Base-by-base conservation (phyloP, 139 green algal species). In the Chlorella sp. region DNA sequence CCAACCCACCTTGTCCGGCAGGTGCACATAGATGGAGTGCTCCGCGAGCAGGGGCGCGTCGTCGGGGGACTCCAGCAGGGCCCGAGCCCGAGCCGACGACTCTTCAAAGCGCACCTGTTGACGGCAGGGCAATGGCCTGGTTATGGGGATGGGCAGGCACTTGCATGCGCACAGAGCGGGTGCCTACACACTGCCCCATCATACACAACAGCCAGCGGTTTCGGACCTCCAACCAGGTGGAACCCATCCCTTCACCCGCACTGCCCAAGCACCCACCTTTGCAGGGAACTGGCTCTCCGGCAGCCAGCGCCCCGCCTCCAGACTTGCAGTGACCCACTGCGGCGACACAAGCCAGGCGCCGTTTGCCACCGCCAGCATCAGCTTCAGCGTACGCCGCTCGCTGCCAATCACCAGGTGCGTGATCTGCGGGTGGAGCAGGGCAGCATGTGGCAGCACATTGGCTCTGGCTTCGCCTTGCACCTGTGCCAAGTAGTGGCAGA, bases 331-430 rank as follows among this genome's bases (percentile, higher is more conserved):
- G 14, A 96, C 51, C 92, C 92, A 96, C 24, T 88, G 73, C 24
- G 93, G 92, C 30, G 48, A 83, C 22, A 96, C 54, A 76, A 96
- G 83, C 54, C 76, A 69, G 0, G 93, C 92, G 11, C 93, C 93
- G 58, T 89, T 89, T 34, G 92, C 91, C 24, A 96, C 87, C 0
- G 88, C 92, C 80, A 95, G 78, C 81, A 95, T 89, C 46, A 90
- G 72, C 87, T 95, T 95, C 32, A 95, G 41, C 5, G 92, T 95
- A 75, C 91, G 91, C 11, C 88, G 85, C 60, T 89, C 80, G 28
- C 56, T 74, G 4, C 91, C 91, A 19, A 94, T 36, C n/a, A 95
- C 84, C 58, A 95, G 60, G 84, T 95, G 92, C 1, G 90, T 95
- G 51, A 60, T 60, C 51, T 60, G 51, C 51, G 51, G n/a, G n/a